Percentiles rank a stretch among this genome's conserved stretches.
These are phyloP conservation scores for Gracilaria domingensis DNA, from an alignment of 23 red algal genomes.

Conservation along the genomic window DNA sequence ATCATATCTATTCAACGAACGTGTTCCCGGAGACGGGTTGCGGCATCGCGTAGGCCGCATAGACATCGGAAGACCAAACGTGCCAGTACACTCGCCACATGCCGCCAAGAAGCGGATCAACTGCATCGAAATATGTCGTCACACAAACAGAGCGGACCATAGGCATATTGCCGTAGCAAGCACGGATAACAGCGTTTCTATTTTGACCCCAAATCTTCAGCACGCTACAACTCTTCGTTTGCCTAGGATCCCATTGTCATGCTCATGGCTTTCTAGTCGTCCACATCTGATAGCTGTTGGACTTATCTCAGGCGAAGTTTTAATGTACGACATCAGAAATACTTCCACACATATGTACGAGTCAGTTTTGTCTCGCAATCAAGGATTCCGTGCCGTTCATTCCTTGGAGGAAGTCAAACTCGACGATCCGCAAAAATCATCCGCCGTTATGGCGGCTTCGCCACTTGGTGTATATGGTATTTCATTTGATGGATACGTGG, in stretches of 20 bases:
- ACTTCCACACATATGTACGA: constrained; percentile 7
- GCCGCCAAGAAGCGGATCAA: constrained; percentile 13
- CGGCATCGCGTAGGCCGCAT: constrained; percentile 26
- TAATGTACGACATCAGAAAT: constrained; percentile 41
- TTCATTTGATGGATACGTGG: constrained; percentile 22
- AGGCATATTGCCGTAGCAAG: constrained; percentile 25
- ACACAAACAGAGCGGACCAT: not conserved
- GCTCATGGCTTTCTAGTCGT: constrained; percentile 16
- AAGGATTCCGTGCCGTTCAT: constrained; percentile 48
- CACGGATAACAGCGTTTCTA: constrained; percentile 15
- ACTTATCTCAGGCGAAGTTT: constrained; percentile 23
- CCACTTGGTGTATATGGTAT: constrained; percentile 26
- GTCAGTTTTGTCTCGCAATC: constrained; percentile 18
- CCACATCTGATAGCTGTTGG: constrained; percentile 35
- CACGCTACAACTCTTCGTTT: constrained; percentile 2
- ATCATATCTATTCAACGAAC: constrained; percentile 46
- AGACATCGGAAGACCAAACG: constrained; percentile 27
- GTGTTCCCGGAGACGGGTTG: not conserved
- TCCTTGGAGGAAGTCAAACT: constrained; percentile 22
- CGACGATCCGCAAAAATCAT: not conserved
- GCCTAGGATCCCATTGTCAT: constrained; percentile 11
- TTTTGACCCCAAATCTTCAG: constrained; percentile 36
- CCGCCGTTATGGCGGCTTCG: constrained; percentile 7
- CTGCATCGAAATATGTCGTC: constrained; percentile 44
- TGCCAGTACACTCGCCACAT: constrained; percentile 16